Conservation (phyloP, 805 yeast species). For the Wickerhamiella spandovensis region DNA sequence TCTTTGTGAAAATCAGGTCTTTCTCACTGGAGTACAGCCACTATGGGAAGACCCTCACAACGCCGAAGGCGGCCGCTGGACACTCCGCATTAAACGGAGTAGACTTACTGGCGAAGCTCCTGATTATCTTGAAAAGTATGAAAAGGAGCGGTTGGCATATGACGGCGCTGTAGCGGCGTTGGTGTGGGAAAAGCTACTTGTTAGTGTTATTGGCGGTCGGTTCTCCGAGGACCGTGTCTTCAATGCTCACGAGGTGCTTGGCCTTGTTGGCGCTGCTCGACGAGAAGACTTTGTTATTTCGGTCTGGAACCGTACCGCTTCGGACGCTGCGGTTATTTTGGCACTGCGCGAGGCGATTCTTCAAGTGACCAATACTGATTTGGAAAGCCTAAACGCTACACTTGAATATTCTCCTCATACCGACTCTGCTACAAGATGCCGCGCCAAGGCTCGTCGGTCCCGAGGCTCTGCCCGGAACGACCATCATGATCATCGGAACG, state of each 20-base stretch:
- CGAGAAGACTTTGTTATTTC: slow-evolving; percentile 46
- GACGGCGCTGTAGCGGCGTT: slow-evolving; percentile 10
- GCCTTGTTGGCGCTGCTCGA: slow-evolving; percentile 45
- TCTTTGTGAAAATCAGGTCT: slow-evolving; percentile 36
- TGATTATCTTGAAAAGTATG: slow-evolving; percentile 4
- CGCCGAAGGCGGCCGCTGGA: slow-evolving; percentile 50
- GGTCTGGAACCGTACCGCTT: slow-evolving; percentile 41
- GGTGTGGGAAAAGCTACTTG: slow-evolving; percentile 32
- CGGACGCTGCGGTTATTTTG: slow-evolving; percentile 21
- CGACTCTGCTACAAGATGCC: slow-evolving; percentile 11
- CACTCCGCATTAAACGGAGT: slow-evolving; percentile 28
- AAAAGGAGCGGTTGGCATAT: neutral
- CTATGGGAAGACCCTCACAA: slow-evolving; percentile 58
- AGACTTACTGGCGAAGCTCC: neutral
- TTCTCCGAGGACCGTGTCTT: slow-evolving; percentile 30
- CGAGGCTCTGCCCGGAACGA: neutral
- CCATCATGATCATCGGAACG: neutral
- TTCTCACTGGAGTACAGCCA: slow-evolving; percentile 47
- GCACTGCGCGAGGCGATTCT: slow-evolving; percentile 13
- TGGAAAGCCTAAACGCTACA: slow-evolving; percentile 2
- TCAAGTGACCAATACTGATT: neutral
- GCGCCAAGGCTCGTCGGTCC: neutral
- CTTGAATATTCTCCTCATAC: slow-evolving; percentile 23
- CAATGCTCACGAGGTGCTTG: slow-evolving; percentile 34
- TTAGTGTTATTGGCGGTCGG: slow-evolving; percentile 39